Percentiles rank a stretch among this genome's conserved stretches.
These are phyloP conservation scores for Flaveria ramosissima DNA, from an alignment of 129 eudicot species.

Conservation along the genomic window DNA sequence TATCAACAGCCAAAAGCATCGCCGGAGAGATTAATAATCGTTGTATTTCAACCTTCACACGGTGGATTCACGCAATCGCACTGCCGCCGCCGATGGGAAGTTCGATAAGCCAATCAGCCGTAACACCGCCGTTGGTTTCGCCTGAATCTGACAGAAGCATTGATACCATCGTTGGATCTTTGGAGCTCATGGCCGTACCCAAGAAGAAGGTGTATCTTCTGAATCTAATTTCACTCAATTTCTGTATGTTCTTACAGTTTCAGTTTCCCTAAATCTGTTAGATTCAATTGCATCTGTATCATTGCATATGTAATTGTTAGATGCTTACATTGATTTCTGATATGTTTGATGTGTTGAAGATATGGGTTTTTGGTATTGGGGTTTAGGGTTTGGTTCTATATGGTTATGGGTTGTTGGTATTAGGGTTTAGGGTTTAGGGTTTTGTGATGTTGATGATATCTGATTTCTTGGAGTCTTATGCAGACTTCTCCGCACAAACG, in stretches of 20 bases:
- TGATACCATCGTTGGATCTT: slow-evolving; percentile 39
- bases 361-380: not conserved
- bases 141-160: slow-evolving; percentile 40
- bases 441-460: not conserved
- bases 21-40: not conserved
- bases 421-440: slow-evolving; percentile 19
- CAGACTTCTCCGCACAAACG: slow-evolving; percentile 75
- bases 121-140: slow-evolving; percentile 38
- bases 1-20: not conserved
- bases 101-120: slow-evolving; percentile 20
- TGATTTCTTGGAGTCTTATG: slow-evolving; percentile 14
- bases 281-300: not conserved
- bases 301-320: not conserved
- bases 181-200: slow-evolving; percentile 77
- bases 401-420: too few species aligned
- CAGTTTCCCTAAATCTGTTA: not conserved
- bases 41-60: not conserved
- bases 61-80: slow-evolving; percentile 24
- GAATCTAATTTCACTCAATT: not conserved
- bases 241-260: not conserved
- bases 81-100: slow-evolving; percentile 36
- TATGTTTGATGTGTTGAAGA: not conserved
- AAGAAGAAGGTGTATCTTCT: slow-evolving; percentile 44
- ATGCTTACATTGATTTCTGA: not conserved
- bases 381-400: too few species aligned